phyloP scores from a whole-genome alignment of 176 grass and related monocot genomes.

The Musa beccarii region DNA sequence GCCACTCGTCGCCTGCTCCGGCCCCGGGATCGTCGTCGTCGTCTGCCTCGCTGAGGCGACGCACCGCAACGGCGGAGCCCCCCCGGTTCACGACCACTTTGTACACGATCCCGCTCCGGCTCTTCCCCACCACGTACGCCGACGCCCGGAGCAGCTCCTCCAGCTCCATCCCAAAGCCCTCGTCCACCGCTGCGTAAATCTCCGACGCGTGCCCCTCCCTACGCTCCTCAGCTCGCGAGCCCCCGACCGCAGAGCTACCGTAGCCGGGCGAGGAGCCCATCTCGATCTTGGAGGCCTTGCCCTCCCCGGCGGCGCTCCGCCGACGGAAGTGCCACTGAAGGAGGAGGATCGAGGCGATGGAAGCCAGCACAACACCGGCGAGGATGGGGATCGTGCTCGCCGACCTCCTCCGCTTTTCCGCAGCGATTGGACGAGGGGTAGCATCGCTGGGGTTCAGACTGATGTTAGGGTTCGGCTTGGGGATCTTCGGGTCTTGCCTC shows the following conservation, averaged over 20 bases:
- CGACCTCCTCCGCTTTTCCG: conserved; percentile 25
- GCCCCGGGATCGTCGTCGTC: conserved; percentile 25
- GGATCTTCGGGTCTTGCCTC: conserved; percentile 43
- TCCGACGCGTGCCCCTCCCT: conserved; percentile 60
- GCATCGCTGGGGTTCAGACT: conserved; percentile 35
- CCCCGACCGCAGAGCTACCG: neutral
- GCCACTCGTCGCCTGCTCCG: conserved; percentile 34
- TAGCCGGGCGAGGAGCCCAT: conserved; percentile 25
- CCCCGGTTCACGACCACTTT: conserved; percentile 45
- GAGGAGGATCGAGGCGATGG: conserved; percentile 36
- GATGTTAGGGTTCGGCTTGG: conserved; percentile 26
- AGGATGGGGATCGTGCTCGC: conserved; percentile 48
- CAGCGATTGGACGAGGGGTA: conserved; percentile 21
- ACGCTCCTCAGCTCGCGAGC: conserved; percentile 22
- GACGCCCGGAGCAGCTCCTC: conserved; percentile 94
- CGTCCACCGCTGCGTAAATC: conserved; percentile 77
- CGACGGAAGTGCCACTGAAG: conserved; percentile 82
- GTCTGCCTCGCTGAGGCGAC: conserved; percentile 81
- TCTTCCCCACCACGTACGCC: conserved; percentile 84
- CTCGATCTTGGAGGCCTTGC: conserved; percentile 40
- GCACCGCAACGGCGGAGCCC: conserved; percentile 54
- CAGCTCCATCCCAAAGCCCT: conserved; percentile 78
- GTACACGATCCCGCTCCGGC: conserved; percentile 86
- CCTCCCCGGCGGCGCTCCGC: conserved; percentile 33
- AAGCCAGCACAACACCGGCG: conserved; percentile 33